Evolutionary conservation across 768 basidiomycete genomes (phyloP), one percentile per base, ranked within the genome.

Genomic region (Phanerodontia chrysosporium): DNA sequence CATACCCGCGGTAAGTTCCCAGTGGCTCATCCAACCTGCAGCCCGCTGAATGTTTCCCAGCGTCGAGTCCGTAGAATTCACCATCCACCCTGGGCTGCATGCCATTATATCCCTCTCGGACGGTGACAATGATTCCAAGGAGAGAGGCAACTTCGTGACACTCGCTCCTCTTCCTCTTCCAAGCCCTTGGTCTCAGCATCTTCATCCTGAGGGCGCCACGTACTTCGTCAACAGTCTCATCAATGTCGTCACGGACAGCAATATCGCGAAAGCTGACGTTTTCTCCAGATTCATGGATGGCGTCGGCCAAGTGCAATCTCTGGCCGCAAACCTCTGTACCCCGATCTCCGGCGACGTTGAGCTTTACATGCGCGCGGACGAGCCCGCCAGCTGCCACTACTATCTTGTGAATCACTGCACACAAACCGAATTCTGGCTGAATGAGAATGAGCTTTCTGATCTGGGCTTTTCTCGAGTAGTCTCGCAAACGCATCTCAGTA

Each of bases 241-340:
- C 65, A 83, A 79, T 1, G 86, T 83, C 62, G 72, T 85, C 49
- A 53, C 52, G 9, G 52, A 53, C 60, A 67, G 70, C 1, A 80
- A 75, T 58, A 75, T 90, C 3, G 30, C 74, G 36, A 78, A 78
- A 56, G 76, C 76, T 1, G 73, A 88, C 60, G 79, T 90, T 21
- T 90, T 87, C 64, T 83, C 79, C 1, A 85, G 82, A 62, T 71
- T 85, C 49, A 53, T 32, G 32, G 52, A 53, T 24, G 61, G 57
- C 4, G 13, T 62, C 6, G 12, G 13, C 30, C 27, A 13, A 2
- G 27, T 54, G 8, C 25, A 45, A 9, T 13, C 0, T 1, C 32
- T 51, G 4, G 44, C 39, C 1, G 3, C 39, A 1, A 35, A 45
- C 14, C n/a, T 52, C 22, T 10, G 51, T 2, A 22, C 42, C 13